Evolutionary conservation across 768 basidiomycete genomes (phyloP).

Genomic region (Epithele typhae): DNA sequence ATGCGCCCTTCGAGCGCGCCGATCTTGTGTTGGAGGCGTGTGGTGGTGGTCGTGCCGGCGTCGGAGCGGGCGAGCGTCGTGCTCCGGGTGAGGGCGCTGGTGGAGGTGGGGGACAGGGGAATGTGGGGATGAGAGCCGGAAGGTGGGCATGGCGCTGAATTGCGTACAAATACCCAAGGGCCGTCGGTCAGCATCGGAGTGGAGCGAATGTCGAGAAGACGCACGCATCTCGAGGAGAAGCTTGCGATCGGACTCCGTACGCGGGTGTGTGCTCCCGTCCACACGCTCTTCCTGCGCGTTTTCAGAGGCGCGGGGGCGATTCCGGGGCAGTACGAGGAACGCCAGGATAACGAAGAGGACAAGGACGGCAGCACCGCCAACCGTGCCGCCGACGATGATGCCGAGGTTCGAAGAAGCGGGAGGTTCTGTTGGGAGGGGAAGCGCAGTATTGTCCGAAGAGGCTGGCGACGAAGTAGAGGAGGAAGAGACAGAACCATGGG

Average conservation of each 20-base stretch:
- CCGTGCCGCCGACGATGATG: slow-evolving; percentile 1
- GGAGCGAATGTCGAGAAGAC: no score
- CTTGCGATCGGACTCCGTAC: no score
- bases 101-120: neutral
- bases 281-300: no score
- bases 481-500: neutral
- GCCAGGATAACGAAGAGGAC: neutral
- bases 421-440: no score
- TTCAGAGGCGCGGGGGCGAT: no score
- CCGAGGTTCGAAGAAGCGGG: neutral
- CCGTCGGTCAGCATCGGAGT: no score
- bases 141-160: no score
- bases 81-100: neutral
- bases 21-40: neutral
- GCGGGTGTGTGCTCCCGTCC: no score
- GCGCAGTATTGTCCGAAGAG: neutral
- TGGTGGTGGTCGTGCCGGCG: neutral
- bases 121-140: neutral
- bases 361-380: slow-evolving; percentile 1
- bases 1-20: neutral
- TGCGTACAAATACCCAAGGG: no score
- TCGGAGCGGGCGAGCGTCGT: no score
- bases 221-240: no score
- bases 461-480: neutral
- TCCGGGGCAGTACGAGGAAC: neutral